Evolutionary conservation across 176 grass and related monocot genomes (phyloP).

Genomic region (Alopecurus myosuroides): DNA sequence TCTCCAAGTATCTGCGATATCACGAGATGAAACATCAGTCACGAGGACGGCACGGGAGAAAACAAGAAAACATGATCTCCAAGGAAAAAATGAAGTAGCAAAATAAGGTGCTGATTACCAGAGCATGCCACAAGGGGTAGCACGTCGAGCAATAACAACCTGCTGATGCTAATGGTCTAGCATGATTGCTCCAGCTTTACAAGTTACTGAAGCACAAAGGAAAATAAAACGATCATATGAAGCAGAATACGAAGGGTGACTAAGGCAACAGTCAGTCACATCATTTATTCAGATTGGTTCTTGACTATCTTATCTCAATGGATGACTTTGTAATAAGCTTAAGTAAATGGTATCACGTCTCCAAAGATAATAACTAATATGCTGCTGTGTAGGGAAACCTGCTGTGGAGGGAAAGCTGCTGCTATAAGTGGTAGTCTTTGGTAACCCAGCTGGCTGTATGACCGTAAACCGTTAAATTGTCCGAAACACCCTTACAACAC

Average conservation of each 20-base stretch:
- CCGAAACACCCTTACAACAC: too few relatives aligned
- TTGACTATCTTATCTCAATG: background rate
- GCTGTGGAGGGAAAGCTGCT: too few relatives aligned
- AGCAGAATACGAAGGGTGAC: background rate
- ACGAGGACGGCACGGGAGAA: background rate
- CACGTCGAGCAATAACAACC: conserved; percentile 74
- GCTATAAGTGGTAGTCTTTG: too few relatives aligned
- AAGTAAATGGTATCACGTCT: background rate
- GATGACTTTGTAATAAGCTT: background rate
- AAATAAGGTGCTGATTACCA: conserved; percentile 8
- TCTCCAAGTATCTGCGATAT: conserved; percentile 74
- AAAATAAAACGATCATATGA: background rate
- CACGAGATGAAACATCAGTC: background rate
- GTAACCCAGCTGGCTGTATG: too few relatives aligned
- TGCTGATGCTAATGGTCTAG: conserved; percentile 65
- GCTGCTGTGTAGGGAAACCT: too few relatives aligned
- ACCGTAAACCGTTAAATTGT: too few relatives aligned
- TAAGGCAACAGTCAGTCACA: background rate
- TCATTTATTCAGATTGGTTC: background rate
- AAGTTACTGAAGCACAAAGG: conserved; percentile 49
- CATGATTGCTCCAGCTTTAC: conserved; percentile 70
- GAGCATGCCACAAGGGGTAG: conserved; percentile 62
- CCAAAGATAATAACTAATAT: background rate
- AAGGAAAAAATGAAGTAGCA: background rate
- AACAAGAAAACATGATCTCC: background rate